Percentiles rank a stretch among this genome's conserved stretches.
Conservation (phyloP, 2,329 filamentous ascomycete genomes). For the Calonectria fujianensis region DNA sequence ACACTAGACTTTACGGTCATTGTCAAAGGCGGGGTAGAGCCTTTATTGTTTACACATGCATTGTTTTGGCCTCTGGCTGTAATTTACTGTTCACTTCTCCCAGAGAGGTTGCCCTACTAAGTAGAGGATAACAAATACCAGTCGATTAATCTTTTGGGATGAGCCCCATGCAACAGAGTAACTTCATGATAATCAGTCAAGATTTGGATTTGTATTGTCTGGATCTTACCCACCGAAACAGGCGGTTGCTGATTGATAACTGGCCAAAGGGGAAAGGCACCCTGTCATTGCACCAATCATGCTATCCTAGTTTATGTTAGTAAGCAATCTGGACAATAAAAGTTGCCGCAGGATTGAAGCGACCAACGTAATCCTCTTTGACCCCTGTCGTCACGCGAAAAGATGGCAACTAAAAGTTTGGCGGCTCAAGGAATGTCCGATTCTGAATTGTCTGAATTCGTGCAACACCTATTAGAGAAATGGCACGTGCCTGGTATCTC, state of each 20-base stretch:
- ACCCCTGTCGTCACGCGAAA: not conserved
- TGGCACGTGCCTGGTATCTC: constrained; percentile 65
- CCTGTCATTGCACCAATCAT: not conserved
- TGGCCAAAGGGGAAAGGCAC: not conserved
- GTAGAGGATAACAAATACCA: too few species aligned
- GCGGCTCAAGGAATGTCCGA: not conserved
- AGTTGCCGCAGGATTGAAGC: not conserved
- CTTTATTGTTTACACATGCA: too few species aligned
- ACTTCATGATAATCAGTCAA: too few species aligned
- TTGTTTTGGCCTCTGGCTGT: too few species aligned
- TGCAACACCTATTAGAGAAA: not conserved
- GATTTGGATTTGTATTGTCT: too few species aligned
- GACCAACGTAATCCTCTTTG: not conserved
- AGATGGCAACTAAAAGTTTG: not conserved
- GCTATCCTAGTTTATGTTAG: not conserved
- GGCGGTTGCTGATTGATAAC: not conserved
- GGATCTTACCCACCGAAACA: too few species aligned
- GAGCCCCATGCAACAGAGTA: too few species aligned
- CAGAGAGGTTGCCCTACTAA: too few species aligned
- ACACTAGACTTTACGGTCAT: too few species aligned
- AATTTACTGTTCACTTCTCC: too few species aligned
- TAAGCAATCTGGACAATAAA: not conserved
- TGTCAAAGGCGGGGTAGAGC: too few species aligned
- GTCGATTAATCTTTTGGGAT: too few species aligned
- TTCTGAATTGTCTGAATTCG: not conserved